Evolutionary conservation across 1,284 basidiomycete genomes (phyloP), one percentile per base, ranked within the genome.

Genomic region (Cryptococcus sp.): DNA sequence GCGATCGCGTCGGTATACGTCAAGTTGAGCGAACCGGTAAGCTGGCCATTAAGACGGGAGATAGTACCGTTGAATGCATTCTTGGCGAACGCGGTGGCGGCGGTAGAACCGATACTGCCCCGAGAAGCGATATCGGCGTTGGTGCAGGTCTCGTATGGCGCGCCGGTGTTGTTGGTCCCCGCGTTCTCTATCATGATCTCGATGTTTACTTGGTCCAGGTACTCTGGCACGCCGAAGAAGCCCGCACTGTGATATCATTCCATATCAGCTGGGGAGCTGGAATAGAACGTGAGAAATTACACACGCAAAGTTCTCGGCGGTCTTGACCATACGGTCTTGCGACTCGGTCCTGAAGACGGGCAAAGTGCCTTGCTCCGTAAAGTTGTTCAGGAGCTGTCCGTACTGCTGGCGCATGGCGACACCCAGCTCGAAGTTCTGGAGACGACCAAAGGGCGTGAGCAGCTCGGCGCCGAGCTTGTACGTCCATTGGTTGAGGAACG

Each of bases 141-240:
- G 71, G 59, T 52, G 60, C 74, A 75, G 1, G 50, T 65, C 23
- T 78, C 73, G 67, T 78, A 78, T 3, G 78, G 73, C 3, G 78
- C 73, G 22, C 81, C 75, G 1, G 81, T 81, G 60, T 79, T 78
- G 71, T 82, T 82, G 63, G 76, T 69, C 16, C 84, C 85, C 7
- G 76, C 20, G 0, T 80, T 83, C 75, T 93, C 90, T 49, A 63
- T 69, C 53, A 68, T 67, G 61, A 68, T 71, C 54, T 65, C 66
- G 47, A 91, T 87, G 27, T 86, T 91, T 60, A 91, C 87, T 63
- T 87, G 86, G 71, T 90, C 86, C 52, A 89, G 83, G 69, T 91
- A 93, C 73, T 91, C 86, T 13, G 91, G 90, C 64, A 88, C 87
- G 0, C 90, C 90, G 70, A 93, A 93, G 82, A 93, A 91, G 0